Base-by-base conservation (phyloP, 139 green algal species). In the Nannochloris sp. region DNA sequence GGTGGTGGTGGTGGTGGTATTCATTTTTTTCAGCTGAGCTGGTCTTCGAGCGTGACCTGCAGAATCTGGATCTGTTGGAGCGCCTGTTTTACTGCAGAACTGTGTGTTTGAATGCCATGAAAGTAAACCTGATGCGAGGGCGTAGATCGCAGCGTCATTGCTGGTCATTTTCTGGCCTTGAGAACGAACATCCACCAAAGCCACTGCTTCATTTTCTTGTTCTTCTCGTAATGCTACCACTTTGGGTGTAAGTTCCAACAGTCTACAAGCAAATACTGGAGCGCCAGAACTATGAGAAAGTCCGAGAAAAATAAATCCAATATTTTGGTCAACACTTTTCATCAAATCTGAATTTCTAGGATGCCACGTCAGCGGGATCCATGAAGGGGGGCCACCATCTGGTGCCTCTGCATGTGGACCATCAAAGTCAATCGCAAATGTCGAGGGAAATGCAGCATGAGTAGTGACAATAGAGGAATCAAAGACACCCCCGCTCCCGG, bases 91-190 rank as follows among this genome's bases (percentile, higher is more conserved):
- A 24, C 48, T 32, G 48, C 70, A 75, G 54, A 80, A 85, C 1
- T 60, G 61, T 2, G 64, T 56, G 38, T 51, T 61, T 7, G 38
- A 25, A 65, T 85, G 66, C 80, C 80, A 89, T 19, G 44, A 19
- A 9, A 70, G 39, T 13, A 90, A 33, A 5, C 81, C 79, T 10
- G 54, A 64, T 0, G 83, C 79, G 2, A 76, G 64, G 0, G 75
- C 85, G 30, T 82, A 38, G 29, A 90, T 54, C 0, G 82, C 68
- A 0, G 85, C 85, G 33, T 90, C 79, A 2, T 55, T 47, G 7
- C 54, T 53, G 0, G 46, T 25, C 67, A 89, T 65, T 6, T 67
- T 47, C 10, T 72, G 74, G 0, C 82, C 84, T 10, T 65, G 66
- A 2, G 15, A 46, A 0, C 85, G 64, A 0, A 87, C 74, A 31